Base-by-base conservation (phyloP, 148 eudicot species). In the Selenicereus undatus region DNA sequence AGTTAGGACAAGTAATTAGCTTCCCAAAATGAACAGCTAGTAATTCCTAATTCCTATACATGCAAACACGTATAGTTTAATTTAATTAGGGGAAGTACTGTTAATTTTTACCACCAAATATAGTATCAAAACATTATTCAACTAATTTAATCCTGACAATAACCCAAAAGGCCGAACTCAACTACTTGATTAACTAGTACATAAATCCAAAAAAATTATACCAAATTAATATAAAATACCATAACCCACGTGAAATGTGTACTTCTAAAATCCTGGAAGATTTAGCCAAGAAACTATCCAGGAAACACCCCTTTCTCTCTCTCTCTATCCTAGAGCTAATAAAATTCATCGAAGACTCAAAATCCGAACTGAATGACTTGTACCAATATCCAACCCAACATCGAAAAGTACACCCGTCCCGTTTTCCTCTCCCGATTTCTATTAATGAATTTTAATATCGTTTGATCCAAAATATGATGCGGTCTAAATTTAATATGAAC, bases 281-380 rank as follows among this genome's bases (percentile, higher is more conserved):
- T 70, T 70, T 42, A 83, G 80, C 86, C 80, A 86, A 81, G 88
- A 82, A 86, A 81, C 58, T 43, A 81, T 81, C 82, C 74, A 81
- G 84, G 89, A 90, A 90, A 81, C 77, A 86, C 65, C 24, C 36
- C 43, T 39, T 4, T 39, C 62, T 56, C 62, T 56, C 62, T 56
- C n/a, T 18, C 62, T 56, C 62, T 54, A 4, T 54, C 60, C 2
- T 32, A 32, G 32, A 32, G 32, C 32, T 32, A 32, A 32, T 32
- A 32, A 32, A 32, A 32, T 32, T 32, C 32, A 2, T 32, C 32
- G 1, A 32, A 0, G 32, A 32, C 32, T 32, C 32, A 32, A 32
- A 32, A 32, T 32, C 32, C 2, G 32, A 32, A 32, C 2, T 2
- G 32, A 32, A 32, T 32, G 32, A 32, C 32, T 32, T 32, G 32